Conservation (phyloP, 129 eudicot species). For the Chrysanthemum makinoi region DNA sequence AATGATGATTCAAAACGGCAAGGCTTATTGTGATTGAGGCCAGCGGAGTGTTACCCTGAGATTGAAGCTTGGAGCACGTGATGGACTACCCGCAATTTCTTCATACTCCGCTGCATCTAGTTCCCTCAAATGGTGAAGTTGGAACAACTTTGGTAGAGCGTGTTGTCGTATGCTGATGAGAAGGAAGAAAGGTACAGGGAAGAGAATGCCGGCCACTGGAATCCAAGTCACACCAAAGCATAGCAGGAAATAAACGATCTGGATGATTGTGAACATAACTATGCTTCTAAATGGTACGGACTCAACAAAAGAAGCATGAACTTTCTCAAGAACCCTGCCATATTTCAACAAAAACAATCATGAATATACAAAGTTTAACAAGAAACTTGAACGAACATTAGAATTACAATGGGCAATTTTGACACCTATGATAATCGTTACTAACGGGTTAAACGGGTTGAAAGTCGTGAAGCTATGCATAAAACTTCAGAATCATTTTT, state of each 20-base stretch:
- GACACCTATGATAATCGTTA: too few relatives aligned
- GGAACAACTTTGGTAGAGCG: conserved; percentile 42
- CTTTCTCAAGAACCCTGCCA: conserved; percentile 49
- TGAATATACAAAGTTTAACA: neutral
- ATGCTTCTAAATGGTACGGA: conserved; percentile 49
- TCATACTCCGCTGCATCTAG: conserved; percentile 61
- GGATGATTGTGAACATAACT: conserved; percentile 46
- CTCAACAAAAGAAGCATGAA: conserved; percentile 54
- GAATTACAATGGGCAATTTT: too few relatives aligned
- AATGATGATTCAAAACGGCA: neutral
- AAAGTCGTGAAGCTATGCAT: too few relatives aligned
- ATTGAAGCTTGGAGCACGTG: conserved; percentile 26
- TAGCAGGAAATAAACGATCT: conserved; percentile 35
- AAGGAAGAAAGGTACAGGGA: conserved; percentile 51
- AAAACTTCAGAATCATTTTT: too few relatives aligned
- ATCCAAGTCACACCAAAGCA: conserved; percentile 59
- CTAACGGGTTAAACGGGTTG: too few relatives aligned
- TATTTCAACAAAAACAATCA: neutral
- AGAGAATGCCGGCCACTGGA: conserved; percentile 55
- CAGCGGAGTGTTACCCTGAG: conserved; percentile 20
- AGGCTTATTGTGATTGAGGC: neutral
- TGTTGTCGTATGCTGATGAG: conserved; percentile 42
- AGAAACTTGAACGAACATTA: neutral
- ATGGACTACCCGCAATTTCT: conserved; percentile 37
- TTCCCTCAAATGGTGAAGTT: conserved; percentile 38